Evolutionary conservation across 495 filamentous ascomycete species (phyloP).

Genomic region (Annulohypoxylon moriforme): DNA sequence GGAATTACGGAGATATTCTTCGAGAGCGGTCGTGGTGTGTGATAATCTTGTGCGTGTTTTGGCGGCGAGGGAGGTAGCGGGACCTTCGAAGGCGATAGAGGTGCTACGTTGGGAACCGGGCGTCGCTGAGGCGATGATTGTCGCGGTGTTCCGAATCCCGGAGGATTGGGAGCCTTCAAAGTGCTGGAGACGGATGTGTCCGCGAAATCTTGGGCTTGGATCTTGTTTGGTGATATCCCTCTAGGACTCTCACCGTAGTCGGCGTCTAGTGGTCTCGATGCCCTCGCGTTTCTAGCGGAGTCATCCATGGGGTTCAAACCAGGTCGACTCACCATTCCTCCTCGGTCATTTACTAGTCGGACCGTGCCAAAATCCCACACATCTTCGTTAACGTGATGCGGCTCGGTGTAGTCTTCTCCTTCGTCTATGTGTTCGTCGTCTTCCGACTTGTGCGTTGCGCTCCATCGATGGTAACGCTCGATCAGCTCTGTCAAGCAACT

Average conservation of each 20-base stretch:
- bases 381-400: conserved; percentile 72
- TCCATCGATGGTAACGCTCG: conserved; percentile 88
- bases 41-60: conserved; percentile 50
- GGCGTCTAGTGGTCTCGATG: conserved; percentile 57
- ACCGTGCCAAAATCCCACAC: conserved; percentile 98
- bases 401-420: conserved; percentile 51
- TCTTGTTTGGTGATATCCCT: conserved; percentile 57
- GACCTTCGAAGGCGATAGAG: conserved; percentile 69
- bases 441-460: conserved; percentile 73
- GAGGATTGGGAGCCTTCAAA: conserved; percentile 50
- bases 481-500: conserved; percentile 93
- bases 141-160: conserved; percentile 49
- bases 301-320: conserved; percentile 76
- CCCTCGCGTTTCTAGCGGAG: conserved; percentile 74
- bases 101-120: conserved; percentile 57
- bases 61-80: conserved; percentile 69
- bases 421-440: conserved; percentile 68
- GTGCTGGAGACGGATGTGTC: conserved; percentile 52
- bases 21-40: conserved; percentile 59
- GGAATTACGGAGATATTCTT: conserved; percentile 52
- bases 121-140: conserved; percentile 70
- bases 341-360: conserved; percentile 71
- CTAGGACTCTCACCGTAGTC: conserved; percentile 61
- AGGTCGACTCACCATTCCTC: conserved; percentile 57
- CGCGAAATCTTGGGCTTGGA: conserved; percentile 45